Evolutionary conservation across 768 basidiomycete species (phyloP).

Genomic region (Strobilomyces confusus): DNA sequence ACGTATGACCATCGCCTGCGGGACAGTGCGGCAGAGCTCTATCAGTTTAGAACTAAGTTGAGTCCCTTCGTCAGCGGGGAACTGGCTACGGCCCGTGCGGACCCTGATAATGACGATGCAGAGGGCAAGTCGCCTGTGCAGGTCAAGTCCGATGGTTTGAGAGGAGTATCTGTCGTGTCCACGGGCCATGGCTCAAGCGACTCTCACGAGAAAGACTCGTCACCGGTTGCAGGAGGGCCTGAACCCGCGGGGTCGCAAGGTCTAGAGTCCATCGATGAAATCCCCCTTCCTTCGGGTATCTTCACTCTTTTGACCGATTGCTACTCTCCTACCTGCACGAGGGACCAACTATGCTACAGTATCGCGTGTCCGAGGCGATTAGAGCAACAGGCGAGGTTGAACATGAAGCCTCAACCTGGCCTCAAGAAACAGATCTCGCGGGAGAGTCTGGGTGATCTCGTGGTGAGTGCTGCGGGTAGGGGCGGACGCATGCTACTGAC

Average conservation of each 20-base stretch:
- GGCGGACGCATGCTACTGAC: constrained; percentile 4
- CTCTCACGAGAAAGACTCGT: constrained; percentile 34
- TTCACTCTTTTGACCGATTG: constrained; percentile 97
- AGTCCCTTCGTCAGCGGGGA: constrained; percentile 86
- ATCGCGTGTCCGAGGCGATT: constrained; percentile 92
- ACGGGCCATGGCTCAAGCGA: constrained; percentile 33
- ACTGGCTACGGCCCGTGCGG: constrained; percentile 35
- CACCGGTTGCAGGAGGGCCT: constrained; percentile 21
- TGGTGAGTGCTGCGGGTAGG: constrained; percentile 40
- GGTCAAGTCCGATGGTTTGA: constrained; percentile 13
- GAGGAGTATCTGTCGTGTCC: constrained; percentile 25
- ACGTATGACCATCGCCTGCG: constrained; percentile 96
- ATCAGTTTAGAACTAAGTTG: constrained; percentile 85
- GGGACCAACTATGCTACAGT: constrained; percentile 93
- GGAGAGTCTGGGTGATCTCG: constrained; percentile 77
- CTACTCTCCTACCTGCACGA: constrained; percentile 95
- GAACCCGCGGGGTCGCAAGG: constrained; percentile 33
- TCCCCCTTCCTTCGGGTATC: constrained; percentile 83
- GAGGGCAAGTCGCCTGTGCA: constrained; percentile 28
- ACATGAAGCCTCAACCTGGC: constrained; percentile 91
- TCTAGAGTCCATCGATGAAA: constrained; percentile 52
- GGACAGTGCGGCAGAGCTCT: constrained; percentile 84
- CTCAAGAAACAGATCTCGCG: constrained; percentile 78
- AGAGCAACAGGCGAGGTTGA: constrained; percentile 91
- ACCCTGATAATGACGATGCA: constrained; percentile 35